Conservation (phyloP, 2,329 filamentous ascomycete species). For the Colletotrichum agaves region DNA sequence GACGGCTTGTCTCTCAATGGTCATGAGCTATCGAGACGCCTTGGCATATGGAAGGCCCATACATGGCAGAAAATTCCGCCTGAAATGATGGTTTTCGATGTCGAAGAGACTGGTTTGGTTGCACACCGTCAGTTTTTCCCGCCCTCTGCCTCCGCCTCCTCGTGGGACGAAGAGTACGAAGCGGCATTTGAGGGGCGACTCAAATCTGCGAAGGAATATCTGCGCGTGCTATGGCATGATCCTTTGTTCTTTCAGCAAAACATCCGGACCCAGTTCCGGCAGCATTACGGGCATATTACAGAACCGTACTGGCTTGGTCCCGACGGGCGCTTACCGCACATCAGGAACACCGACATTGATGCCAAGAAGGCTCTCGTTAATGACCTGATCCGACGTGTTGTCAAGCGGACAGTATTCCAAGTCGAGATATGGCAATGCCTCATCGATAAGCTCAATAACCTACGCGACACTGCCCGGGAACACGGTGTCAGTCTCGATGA, state of each 20-base stretch:
- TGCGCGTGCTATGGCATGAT: neutral
- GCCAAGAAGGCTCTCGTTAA: constrained; percentile 25
- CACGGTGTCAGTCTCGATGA: neutral
- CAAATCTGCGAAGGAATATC: neutral
- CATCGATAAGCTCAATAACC: neutral
- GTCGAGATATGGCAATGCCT: constrained; percentile 8
- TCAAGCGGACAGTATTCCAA: neutral
- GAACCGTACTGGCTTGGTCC: neutral
- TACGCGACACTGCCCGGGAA: neutral
- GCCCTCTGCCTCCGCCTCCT: neutral
- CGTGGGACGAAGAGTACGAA: neutral
- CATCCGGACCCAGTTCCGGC: neutral
- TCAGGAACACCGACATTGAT: constrained; percentile 16
- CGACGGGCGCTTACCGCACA: constrained; percentile 1
- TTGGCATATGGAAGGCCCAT: neutral
- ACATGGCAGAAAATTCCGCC: neutral
- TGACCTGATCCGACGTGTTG: constrained; percentile 20
- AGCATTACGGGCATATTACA: constrained; percentile 3
- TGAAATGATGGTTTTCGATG: neutral
- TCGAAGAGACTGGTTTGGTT: neutral
- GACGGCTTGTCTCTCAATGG: neutral
- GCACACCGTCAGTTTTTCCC: neutral
- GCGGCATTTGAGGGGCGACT: neutral
- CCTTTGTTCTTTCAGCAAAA: neutral
- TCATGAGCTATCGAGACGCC: neutral